Evolutionary conservation across 768 basidiomycete genomes (phyloP).

Genomic region (Tylopilus plumbeoviolaceoides): DNA sequence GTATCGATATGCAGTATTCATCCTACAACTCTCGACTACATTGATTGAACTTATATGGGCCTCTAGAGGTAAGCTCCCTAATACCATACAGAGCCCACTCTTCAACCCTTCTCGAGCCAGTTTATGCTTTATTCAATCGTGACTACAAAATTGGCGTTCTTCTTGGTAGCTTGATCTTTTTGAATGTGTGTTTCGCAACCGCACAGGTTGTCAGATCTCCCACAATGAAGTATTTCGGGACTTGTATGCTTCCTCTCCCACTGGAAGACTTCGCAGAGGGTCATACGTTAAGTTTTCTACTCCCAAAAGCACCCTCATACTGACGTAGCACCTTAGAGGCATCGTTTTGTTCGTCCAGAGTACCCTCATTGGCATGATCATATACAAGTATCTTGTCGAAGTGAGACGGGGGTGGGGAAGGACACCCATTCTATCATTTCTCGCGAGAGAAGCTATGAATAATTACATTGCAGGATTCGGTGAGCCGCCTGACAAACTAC

Average conservation of each 20-base stretch:
- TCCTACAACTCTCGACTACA: conserved; percentile 7
- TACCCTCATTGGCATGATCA: conserved; percentile 37
- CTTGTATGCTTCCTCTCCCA: conserved; percentile 24
- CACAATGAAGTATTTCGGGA: background rate
- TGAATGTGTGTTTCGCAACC: conserved; percentile 15
- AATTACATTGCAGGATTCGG: conserved; percentile 40
- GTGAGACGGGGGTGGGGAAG: conserved; percentile 40
- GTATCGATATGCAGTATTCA: conserved; percentile 5
- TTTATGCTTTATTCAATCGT: conserved; percentile 33
- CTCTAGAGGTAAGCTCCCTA: conserved; percentile 19
- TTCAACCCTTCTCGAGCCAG: background rate
- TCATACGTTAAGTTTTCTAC: conserved; percentile 16
- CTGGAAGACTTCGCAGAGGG: background rate
- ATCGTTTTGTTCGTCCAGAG: conserved; percentile 32
- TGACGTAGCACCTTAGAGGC: conserved; percentile 3
- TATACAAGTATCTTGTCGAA: conserved; percentile 34
- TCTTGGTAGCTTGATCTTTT: conserved; percentile 9
- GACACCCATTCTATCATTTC: conserved; percentile 36
- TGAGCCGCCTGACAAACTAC: conserved; percentile 14
- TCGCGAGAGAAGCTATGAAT: conserved; percentile 44
- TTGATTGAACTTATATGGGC: conserved; percentile 23
- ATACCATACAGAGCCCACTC: background rate
- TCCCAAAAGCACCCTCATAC: background rate
- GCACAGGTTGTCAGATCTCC: conserved; percentile 20
- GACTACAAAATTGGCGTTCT: conserved; percentile 24